Evolutionary conservation across 495 filamentous ascomycete species (phyloP).

Genomic region (Daldinia bambusicola): DNA sequence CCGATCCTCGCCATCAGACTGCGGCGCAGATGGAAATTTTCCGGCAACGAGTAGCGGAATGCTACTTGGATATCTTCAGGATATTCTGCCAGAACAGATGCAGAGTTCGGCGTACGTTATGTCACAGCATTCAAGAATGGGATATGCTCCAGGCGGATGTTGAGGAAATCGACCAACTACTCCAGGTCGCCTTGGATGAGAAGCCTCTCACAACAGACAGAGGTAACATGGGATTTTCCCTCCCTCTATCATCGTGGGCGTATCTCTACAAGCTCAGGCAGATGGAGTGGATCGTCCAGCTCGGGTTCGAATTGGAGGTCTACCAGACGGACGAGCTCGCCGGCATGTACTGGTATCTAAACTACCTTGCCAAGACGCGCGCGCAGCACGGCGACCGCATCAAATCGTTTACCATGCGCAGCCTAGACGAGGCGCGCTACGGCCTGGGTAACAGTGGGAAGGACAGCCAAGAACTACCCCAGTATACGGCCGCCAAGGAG

Average conservation of each 20-base stretch:
- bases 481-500: constrained; percentile 48
- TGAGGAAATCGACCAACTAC: constrained; percentile 78
- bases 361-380: constrained; percentile 65
- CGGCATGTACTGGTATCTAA: constrained; percentile 89
- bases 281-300: constrained; percentile 87
- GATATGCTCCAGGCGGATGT: constrained; percentile 86
- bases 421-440: constrained; percentile 46
- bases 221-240: constrained; percentile 58
- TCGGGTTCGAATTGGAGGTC: constrained; percentile 94
- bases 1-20: constrained; percentile 80
- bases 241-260: constrained; percentile 85
- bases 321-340: constrained; percentile 88
- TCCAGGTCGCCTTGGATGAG: constrained; percentile 71
- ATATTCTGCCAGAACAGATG: constrained; percentile 90
- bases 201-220: constrained; percentile 58
- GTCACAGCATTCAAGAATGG: constrained; percentile 83
- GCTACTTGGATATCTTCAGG: constrained; percentile 83
- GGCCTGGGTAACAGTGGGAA: constrained; percentile 23
- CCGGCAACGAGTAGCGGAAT: constrained; percentile 75
- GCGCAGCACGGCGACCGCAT: constrained; percentile 76
- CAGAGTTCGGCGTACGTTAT: constrained; percentile 82
- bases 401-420: constrained; percentile 64
- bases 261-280: constrained; percentile 88
- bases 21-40: constrained; percentile 83
- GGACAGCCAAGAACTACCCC: constrained; percentile 32